phyloP scores from a whole-genome alignment of 2,329 filamentous ascomycete genomes.

The Truncatella angustata region DNA sequence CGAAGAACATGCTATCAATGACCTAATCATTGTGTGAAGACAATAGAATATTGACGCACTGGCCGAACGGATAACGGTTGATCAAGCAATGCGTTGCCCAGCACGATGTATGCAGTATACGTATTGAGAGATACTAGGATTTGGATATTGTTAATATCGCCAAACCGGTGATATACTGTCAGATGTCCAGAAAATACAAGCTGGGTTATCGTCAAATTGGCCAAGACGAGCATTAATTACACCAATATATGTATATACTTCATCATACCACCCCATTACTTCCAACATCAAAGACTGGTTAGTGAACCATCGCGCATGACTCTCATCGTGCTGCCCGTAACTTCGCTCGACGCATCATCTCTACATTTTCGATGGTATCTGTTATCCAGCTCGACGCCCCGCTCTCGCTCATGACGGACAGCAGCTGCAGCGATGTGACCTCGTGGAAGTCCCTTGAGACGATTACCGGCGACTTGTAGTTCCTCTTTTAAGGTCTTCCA shows the following conservation, averaged over 20 bases:
- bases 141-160: too few species aligned
- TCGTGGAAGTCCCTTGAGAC: conserved; percentile 22
- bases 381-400: conserved; percentile 22
- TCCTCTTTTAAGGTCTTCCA: conserved; percentile 39
- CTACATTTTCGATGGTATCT: neutral
- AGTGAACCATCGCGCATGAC: conserved; percentile 22
- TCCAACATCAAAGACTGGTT: conserved; percentile 9
- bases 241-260: too few species aligned
- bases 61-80: too few species aligned
- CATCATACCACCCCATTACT: neutral
- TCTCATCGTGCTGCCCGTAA: conserved; percentile 19
- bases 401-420: conserved; percentile 22
- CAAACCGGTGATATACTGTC: neutral
- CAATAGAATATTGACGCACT: too few species aligned
- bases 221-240: too few species aligned
- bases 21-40: too few species aligned
- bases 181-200: neutral
- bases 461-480: conserved; percentile 16
- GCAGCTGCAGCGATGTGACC: conserved; percentile 24
- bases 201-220: too few species aligned
- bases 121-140: too few species aligned
- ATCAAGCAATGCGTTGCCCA: too few species aligned
- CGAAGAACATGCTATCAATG: too few species aligned
- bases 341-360: conserved; percentile 19
- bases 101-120: too few species aligned